Evolutionary conservation across 805 yeast species (phyloP), one percentile per base, ranked within the genome.

Genomic region (Schwanniomyces polymorphus): DNA sequence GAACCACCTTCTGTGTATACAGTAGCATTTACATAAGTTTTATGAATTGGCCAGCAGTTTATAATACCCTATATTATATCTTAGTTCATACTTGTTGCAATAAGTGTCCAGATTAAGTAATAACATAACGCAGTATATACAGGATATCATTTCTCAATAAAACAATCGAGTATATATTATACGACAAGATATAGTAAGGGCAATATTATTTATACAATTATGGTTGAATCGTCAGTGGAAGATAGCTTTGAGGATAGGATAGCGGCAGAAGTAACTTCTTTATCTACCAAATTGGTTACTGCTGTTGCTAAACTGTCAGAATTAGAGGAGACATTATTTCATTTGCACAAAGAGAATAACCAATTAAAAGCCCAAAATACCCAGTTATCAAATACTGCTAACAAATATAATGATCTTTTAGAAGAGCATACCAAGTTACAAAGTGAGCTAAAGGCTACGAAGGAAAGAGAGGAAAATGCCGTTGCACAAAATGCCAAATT

Each of bases 201-300:
- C 5, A 21, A 21, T 21, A 3, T 21, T 21, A 21, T 21, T 4
- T 5, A 21, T 21, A 31, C 21, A 10, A 41, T 5, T 28, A 51
- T 49, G 52, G 41, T 47, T 39, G 48, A 44, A 21, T 38, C 27
- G 26, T 12, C 34, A 17, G 46, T 27, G 10, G 34, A 16, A 11
- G 64, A 63, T 35, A 49, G 52, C 29, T 51, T 67, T 21, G 68
- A 66, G 42, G 65, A 54, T 11, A 65, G 85, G 42, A 68, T 83
- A 27, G 74, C 85, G 0, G 60, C 72, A 38, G 86, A 83, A 64
- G 80, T 83, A 45, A 70, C 84, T 5, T 62, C 78, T 23, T 62
- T 83, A 38, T 81, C 86, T 14, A 83, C 87, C 2, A 79, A 77
- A 59, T 68, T 83, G 45, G 79, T 83, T 31, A 83, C 84, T 27